These are phyloP conservation scores for Auricularia sp. DNA, from an alignment of 768 basidiomycete species.

Conservation along the genomic window DNA sequence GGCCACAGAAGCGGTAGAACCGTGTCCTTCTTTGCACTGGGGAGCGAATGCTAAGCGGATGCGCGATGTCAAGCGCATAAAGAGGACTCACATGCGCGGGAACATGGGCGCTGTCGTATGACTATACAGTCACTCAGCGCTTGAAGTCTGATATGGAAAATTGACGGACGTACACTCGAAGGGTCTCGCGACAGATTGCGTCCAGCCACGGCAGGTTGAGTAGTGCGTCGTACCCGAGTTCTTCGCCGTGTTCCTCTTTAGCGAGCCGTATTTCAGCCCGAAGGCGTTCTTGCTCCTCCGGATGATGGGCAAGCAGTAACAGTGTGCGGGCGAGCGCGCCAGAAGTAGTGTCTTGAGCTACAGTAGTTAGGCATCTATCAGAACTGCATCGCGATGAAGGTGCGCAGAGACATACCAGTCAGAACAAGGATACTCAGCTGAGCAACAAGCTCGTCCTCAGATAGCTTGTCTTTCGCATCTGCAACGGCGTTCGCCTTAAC, in stretches of 20 bases:
- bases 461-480: not conserved
- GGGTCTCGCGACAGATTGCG: constrained; percentile 7
- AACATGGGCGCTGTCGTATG: not conserved
- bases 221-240: constrained; percentile 1
- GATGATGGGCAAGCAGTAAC: not conserved
- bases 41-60: not conserved
- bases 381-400: not conserved
- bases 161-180: not conserved
- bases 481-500: not conserved
- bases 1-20: constrained; percentile 7
- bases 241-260: not conserved
- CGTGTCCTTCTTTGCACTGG: constrained; percentile 2
- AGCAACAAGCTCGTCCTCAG: not conserved
- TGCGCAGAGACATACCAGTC: not conserved
- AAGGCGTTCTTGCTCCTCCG: constrained; percentile 1
- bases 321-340: constrained; percentile 4
- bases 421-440: not conserved
- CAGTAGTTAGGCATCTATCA: not conserved
- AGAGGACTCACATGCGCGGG: not conserved
- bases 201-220: constrained; percentile 3
- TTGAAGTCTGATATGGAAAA: no score
- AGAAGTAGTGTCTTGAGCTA: not conserved
- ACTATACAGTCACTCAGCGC: no score
- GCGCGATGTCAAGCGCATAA: not conserved
- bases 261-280: not conserved